Evolutionary conservation across 1,139 yeast genomes (phyloP).

Genomic region (Trichomonascaceae sp.): DNA sequence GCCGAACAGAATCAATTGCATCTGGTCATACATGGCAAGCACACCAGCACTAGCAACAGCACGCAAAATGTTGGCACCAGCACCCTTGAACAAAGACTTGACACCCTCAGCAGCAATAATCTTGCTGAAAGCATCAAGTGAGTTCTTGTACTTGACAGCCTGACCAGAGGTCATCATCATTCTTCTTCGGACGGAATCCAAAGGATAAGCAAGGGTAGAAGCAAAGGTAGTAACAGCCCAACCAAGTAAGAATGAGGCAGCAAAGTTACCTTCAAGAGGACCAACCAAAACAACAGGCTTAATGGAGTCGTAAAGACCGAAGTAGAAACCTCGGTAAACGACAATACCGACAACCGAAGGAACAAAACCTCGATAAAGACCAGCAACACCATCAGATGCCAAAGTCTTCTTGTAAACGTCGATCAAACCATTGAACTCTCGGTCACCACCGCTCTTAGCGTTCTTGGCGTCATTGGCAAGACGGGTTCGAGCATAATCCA

Average conservation of each 20-base stretch:
- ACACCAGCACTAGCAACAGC: conserved; percentile 90
- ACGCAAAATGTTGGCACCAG: conserved; percentile 83
- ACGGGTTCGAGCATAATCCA: conserved; percentile 81
- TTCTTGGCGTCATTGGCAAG: conserved; percentile 78
- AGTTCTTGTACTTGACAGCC: conserved; percentile 70
- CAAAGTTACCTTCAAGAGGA: conserved; percentile 62
- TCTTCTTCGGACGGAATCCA: conserved; percentile 80
- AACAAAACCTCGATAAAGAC: conserved; percentile 80
- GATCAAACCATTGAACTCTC: conserved; percentile 71
- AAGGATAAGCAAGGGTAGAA: conserved; percentile 74
- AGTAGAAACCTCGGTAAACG: conserved; percentile 80
- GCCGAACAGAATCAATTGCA: conserved; percentile 67
- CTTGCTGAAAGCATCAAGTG: conserved; percentile 65
- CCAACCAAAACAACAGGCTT: conserved; percentile 72
- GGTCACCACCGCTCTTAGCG: conserved; percentile 58
- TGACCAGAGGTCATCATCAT: conserved; percentile 86
- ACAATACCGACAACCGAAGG: conserved; percentile 76
- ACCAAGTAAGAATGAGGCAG: conserved; percentile 70
- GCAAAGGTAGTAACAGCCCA: conserved; percentile 78
- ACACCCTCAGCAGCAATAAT: conserved; percentile 72
- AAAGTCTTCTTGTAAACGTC: conserved; percentile 75
- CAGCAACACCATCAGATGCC: conserved; percentile 71
- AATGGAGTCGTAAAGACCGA: conserved; percentile 73
- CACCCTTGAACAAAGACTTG: conserved; percentile 71
- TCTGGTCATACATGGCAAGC: conserved; percentile 71